Conservation (phyloP, 192 early-diverging fungal species). For the Umbelopsis sp. region DNA sequence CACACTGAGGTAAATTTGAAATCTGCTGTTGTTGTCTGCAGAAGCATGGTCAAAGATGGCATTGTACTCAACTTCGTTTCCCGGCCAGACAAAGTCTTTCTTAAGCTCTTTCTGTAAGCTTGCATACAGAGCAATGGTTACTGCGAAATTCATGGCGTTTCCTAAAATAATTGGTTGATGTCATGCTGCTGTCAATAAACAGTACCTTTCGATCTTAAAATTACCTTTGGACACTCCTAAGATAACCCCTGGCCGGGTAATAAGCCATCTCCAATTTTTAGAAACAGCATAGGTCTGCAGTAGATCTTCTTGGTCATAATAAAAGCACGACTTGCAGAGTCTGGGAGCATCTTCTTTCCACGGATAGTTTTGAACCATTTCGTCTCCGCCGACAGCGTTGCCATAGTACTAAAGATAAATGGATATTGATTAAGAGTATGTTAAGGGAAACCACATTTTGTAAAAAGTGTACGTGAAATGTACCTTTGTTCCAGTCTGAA, state of each 20-base stretch:
- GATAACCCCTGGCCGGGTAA: constrained; percentile 2
- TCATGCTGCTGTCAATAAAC: too few relatives aligned
- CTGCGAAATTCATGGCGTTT: constrained; percentile 11
- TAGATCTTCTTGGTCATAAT: constrained; percentile 7
- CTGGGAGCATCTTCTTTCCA: constrained; percentile 19
- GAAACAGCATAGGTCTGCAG: background rate
- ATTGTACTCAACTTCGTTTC: background rate
- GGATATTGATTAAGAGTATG: too few relatives aligned
- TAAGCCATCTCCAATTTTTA: constrained; percentile 1
- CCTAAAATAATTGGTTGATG: background rate
- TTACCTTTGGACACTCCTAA: constrained; percentile 7
- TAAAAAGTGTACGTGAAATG: background rate
- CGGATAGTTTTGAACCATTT: background rate
- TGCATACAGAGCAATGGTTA: constrained; percentile 8
- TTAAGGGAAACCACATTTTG: too few relatives aligned
- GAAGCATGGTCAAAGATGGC: background rate
- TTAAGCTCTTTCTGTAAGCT: constrained; percentile 2
- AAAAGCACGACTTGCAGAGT: background rate
- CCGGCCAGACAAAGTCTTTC: background rate
- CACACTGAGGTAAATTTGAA: background rate
- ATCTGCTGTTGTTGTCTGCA: constrained; percentile 4
- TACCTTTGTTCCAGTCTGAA: constrained; percentile 15
- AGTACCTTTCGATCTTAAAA: too few relatives aligned
- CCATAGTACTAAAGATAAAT: constrained; percentile 6
- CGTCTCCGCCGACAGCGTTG: background rate